A percentile compares a stretch with the other conserved stretches of the same genome.
Conservation (phyloP, 345 rosid genomes). For the Salix udensis region DNA sequence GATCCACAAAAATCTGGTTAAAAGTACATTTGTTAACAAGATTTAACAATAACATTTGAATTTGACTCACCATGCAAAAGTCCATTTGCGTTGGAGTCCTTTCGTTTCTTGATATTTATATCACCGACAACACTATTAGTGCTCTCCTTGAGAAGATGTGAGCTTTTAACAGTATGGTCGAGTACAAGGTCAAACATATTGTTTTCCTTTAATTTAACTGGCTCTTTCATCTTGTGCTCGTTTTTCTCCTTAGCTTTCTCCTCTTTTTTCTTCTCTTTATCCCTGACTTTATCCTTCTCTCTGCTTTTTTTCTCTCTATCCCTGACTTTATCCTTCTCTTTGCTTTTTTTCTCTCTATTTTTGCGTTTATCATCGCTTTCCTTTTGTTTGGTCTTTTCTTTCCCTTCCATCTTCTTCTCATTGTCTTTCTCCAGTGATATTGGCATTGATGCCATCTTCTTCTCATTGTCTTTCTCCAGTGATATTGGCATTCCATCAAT, state of each 20-base stretch:
- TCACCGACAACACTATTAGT: slow-evolving; percentile 6
- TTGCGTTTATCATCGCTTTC: slow-evolving; percentile 28
- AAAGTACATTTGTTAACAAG: background rate
- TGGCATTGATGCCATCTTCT: slow-evolving; percentile 27
- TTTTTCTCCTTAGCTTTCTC: slow-evolving; percentile 38
- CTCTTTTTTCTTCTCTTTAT: slow-evolving; percentile 40
- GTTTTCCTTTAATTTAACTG: slow-evolving; percentile 28
- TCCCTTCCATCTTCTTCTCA: slow-evolving; percentile 30
- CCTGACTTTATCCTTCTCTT: slow-evolving; percentile 33
- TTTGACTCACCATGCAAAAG: slow-evolving; percentile 33
- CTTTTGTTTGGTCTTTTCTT: slow-evolving; percentile 34
- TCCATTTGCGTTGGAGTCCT: slow-evolving; percentile 26
- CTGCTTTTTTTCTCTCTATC: background rate
- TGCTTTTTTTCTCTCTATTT: slow-evolving; percentile 28
- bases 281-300: too few species aligned
- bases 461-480: slow-evolving; percentile 23
- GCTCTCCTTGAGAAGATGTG: slow-evolving; percentile 19
- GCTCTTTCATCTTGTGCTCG: slow-evolving; percentile 33
- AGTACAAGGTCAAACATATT: background rate
- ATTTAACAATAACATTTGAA: background rate
- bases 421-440: slow-evolving; percentile 28
- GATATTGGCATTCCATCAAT: slow-evolving; percentile 27
- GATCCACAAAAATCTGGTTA: background rate
- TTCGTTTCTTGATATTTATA: slow-evolving; percentile 23
- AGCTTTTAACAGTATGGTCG: background rate